A percentile compares a stretch with the other conserved stretches of the same genome.
These are phyloP conservation scores for Phytophthora pseudosyringae DNA, from an alignment of 352 stramenopile species.

Conservation along the genomic window DNA sequence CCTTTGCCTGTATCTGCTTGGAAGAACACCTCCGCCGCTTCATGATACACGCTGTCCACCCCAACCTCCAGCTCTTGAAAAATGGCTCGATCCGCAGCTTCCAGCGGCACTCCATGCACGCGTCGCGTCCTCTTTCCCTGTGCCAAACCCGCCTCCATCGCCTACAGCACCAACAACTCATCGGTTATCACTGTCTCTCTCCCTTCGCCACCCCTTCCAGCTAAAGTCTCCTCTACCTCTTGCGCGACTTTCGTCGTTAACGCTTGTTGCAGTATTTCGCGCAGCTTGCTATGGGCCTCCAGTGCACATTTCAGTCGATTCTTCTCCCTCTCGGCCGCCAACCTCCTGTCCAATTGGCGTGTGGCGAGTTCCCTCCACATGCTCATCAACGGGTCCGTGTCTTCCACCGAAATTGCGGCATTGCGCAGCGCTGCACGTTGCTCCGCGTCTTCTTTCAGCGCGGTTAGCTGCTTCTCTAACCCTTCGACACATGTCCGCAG, in stretches of 20 bases:
- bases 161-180: conserved; percentile 6
- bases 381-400: conserved; percentile 3
- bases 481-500: conserved; percentile 23
- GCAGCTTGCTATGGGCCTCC: conserved; percentile 37
- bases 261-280: conserved; percentile 34
- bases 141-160: conserved; percentile 30
- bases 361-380: conserved; percentile 38
- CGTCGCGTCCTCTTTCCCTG: conserved; percentile 30
- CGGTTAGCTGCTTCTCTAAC: conserved; percentile 20
- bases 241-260: conserved; percentile 32
- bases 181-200: neutral
- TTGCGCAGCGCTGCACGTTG: conserved; percentile 10
- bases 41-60: conserved; percentile 41
- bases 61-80: conserved; percentile 37
- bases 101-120: conserved; percentile 27
- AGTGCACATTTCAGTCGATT: conserved; percentile 27
- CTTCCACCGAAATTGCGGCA: neutral
- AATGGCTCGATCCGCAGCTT: conserved; percentile 30
- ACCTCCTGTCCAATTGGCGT: conserved; percentile 35
- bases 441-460: conserved; percentile 19
- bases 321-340: conserved; percentile 36
- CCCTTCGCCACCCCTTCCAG: neutral
- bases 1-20: conserved; percentile 18
- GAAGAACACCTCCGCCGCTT: conserved; percentile 43
- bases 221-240: conserved; percentile 15